Conservation (phyloP, 176 grass and related monocot species). For the Phyllostachys edulis region DNA sequence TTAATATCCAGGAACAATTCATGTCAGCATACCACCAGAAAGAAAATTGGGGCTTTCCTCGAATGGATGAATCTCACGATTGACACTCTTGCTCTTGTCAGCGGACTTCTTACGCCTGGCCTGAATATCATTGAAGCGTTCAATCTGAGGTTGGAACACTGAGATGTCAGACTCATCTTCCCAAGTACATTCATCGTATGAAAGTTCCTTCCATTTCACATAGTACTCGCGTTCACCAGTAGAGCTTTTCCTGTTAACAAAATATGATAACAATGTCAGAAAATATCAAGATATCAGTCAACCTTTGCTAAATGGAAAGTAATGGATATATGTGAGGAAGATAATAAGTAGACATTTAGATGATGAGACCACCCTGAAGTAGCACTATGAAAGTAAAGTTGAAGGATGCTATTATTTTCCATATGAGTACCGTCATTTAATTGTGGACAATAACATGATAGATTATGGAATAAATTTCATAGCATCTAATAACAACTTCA, state of each 20-base stretch:
- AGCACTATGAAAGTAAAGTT: conserved; percentile 22
- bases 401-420: conserved; percentile 8
- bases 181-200: conserved; percentile 96
- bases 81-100: conserved; percentile 52
- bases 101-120: conserved; percentile 53
- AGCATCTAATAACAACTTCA: conserved; percentile 8
- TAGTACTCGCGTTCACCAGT: conserved; percentile 60
- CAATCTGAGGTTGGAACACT: conserved; percentile 79
- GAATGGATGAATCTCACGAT: conserved; percentile 37
- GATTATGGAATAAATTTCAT: conserved; percentile 19
- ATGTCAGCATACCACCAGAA: conserved; percentile 57
- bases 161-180: conserved; percentile 80
- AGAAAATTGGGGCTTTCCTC: conserved; percentile 75
- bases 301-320: conserved; percentile 14
- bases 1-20: conserved; percentile 30
- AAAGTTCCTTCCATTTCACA: conserved; percentile 99
- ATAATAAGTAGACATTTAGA: conserved; percentile 15
- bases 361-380: conserved; percentile 14
- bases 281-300: conserved; percentile 23
- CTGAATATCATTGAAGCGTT: conserved; percentile 70
- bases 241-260: conserved; percentile 54
- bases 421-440: background rate
- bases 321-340: conserved; percentile 20
- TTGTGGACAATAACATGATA: conserved; percentile 11
- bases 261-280: conserved; percentile 7